Base-by-base conservation (phyloP, 2,329 filamentous ascomycete species). In the Colletotrichum sp. region DNA sequence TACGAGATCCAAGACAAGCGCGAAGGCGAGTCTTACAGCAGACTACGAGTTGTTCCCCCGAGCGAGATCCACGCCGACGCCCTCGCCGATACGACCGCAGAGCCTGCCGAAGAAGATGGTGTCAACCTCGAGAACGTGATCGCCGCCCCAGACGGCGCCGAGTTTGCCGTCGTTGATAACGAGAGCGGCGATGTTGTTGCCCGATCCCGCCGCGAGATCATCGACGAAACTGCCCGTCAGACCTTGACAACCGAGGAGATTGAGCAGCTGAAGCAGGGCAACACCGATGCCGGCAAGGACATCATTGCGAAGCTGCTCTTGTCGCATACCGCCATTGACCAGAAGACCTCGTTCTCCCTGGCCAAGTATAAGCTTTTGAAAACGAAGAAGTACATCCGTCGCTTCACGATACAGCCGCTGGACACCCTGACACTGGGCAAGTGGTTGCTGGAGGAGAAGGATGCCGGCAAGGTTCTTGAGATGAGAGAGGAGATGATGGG, bases 291-390 rank as follows among this genome's bases (percentile, higher is more conserved):
- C 0, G 96, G 96, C 15, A 94, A 94, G 83, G 96, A 98, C 67
- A 91, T 99, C 64, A 97, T 99, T 78, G 93, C 95, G n/a, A 98
- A 96, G 85, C 92, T 99, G 30, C 91, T 99, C 84, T 90, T 96
- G 34, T 97, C 96, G 58, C 97, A 99, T 84, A 93, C 94, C 21
- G 94, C 94, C 2, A 90, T 99, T 58, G 96, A 98, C 79, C 94
- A 99, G 86, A 99, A 99, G 89, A 99, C 97, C 0, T 90, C 93
- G 1, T 99, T 98, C 82, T 98, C 96, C 4, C 88, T 98, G 74
- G 96, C 96, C 58, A 99, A 99, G 84, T 99, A 99, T 85, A 98
- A 97, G 81, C 88, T 99, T 21, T 90, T 98, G 61, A 99, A 99
- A 87, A 94, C 95, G 78, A 96, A 93, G 83, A 99, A 99, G 85